phyloP scores from a whole-genome alignment of 1,284 basidiomycete genomes.

The Melanopsichium pennsylvanicum region DNA sequence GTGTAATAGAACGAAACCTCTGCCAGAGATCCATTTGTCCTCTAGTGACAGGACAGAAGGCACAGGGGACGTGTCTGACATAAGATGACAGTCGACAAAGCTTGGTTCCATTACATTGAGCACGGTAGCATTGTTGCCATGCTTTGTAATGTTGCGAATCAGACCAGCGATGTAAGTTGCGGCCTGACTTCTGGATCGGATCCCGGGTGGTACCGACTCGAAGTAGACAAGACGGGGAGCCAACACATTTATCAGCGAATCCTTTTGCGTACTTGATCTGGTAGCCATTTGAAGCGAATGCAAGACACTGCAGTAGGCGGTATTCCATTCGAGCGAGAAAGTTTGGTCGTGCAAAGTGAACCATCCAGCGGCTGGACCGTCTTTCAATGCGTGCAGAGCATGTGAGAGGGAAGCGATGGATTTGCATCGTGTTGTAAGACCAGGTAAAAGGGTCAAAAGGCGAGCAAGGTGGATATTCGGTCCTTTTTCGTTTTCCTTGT shows the following conservation, averaged over 20 bases:
- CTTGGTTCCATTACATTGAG: constrained; percentile 10
- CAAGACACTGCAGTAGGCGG: background rate
- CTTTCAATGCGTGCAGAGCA: background rate
- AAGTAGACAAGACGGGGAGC: constrained; percentile 9
- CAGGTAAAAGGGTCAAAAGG: constrained; percentile 5
- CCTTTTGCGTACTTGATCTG: background rate
- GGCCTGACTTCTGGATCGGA: constrained; percentile 7
- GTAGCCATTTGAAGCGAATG: background rate
- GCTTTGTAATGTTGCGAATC: background rate
- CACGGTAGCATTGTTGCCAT: background rate
- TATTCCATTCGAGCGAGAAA: constrained; percentile 10
- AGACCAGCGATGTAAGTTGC: constrained; percentile 6
- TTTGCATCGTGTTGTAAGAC: constrained; percentile 23
- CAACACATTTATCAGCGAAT: background rate
- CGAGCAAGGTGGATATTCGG: constrained; percentile 15
- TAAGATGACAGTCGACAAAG: constrained; percentile 6
- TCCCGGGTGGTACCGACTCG: constrained; percentile 12
- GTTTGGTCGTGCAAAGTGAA: background rate
- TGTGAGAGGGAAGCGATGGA: constrained; percentile 18
- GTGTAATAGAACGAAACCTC: constrained; percentile 22
- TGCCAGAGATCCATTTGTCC: constrained; percentile 22
- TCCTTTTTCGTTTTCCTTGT: no score
- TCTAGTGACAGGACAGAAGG: background rate
- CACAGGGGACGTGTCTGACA: background rate
- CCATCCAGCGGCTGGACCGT: constrained; percentile 3